phyloP scores from a whole-genome alignment of 148 eudicot genomes.

The Dianthus caryophyllus region DNA sequence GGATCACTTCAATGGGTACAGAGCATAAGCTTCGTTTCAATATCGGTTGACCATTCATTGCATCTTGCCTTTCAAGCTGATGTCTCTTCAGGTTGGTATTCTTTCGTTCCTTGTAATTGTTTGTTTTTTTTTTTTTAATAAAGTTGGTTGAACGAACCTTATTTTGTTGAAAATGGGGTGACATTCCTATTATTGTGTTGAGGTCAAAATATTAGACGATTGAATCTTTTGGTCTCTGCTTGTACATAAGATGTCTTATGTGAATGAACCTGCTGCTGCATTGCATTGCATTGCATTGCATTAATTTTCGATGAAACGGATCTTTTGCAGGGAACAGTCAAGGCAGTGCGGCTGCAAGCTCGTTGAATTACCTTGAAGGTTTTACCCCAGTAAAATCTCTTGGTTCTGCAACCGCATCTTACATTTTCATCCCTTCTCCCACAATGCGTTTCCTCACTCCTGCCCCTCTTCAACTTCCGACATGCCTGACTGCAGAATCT shows the following conservation, averaged over 20 bases:
- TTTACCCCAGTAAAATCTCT: constrained; percentile 90
- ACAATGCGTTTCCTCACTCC: constrained; percentile 83
- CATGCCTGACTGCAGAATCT: constrained; percentile 85
- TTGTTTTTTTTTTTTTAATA: not conserved
- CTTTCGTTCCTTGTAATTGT: not conserved
- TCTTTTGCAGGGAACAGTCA: constrained; percentile 60
- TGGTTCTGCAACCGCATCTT: constrained; percentile 79
- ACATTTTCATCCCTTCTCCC: constrained; percentile 73
- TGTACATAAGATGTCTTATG: not conserved
- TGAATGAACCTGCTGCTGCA: not conserved
- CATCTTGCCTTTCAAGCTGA: constrained; percentile 80
- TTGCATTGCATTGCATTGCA: too few species aligned
- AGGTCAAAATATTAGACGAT: not conserved
- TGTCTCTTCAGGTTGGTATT: constrained; percentile 52
- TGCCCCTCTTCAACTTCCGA: constrained; percentile 78
- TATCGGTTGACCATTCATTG: constrained; percentile 80
- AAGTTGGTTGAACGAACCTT: not conserved
- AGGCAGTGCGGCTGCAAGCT: constrained; percentile 41
- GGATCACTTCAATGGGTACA: constrained; percentile 90
- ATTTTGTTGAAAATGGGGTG: too few species aligned
- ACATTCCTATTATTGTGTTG: not conserved
- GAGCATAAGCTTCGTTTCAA: constrained; percentile 83
- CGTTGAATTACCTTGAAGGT: constrained; percentile 69
- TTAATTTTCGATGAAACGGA: not conserved
- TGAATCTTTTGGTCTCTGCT: not conserved